These are phyloP conservation scores for Russula dissimulans DNA, from an alignment of 768 basidiomycete species.

Conservation along the genomic window DNA sequence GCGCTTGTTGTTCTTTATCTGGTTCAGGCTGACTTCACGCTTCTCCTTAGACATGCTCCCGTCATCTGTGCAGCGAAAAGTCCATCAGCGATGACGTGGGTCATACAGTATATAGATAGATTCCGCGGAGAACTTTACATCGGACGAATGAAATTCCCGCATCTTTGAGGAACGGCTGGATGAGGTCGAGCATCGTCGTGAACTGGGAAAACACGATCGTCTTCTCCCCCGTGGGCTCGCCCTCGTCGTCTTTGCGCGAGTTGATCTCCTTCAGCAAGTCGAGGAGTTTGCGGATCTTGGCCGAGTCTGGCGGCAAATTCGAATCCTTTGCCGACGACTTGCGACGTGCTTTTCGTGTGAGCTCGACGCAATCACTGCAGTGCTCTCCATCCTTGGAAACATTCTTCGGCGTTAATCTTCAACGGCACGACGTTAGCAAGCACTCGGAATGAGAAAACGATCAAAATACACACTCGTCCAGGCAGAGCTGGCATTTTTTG, in stretches of 20 bases:
- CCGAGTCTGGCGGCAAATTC: constrained; percentile 57
- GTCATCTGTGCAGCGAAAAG: constrained; percentile 51
- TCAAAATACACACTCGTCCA: constrained; percentile 43
- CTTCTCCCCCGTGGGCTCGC: constrained; percentile 48
- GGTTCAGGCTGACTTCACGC: constrained; percentile 64
- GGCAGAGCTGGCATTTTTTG: constrained; percentile 75
- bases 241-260: constrained; percentile 38
- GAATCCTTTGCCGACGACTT: constrained; percentile 28
- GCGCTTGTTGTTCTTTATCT: constrained; percentile 51
- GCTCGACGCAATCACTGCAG: constrained; percentile 51
- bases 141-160: constrained; percentile 66
- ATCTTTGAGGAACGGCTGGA: constrained; percentile 74
- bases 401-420: constrained; percentile 34
- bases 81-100: background rate
- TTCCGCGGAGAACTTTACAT: constrained; percentile 48
- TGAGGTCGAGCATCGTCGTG: constrained; percentile 76
- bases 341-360: constrained; percentile 40
- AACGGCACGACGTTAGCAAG: background rate
- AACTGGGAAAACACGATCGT: constrained; percentile 96
- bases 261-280: constrained; percentile 61
- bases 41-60: constrained; percentile 74
- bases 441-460: background rate
- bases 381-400: constrained; percentile 36
- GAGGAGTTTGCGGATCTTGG: constrained; percentile 82
- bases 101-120: background rate